Evolutionary conservation across 1,284 basidiomycete species (phyloP).

Genomic region (Microbotryum silenes-acaulis): DNA sequence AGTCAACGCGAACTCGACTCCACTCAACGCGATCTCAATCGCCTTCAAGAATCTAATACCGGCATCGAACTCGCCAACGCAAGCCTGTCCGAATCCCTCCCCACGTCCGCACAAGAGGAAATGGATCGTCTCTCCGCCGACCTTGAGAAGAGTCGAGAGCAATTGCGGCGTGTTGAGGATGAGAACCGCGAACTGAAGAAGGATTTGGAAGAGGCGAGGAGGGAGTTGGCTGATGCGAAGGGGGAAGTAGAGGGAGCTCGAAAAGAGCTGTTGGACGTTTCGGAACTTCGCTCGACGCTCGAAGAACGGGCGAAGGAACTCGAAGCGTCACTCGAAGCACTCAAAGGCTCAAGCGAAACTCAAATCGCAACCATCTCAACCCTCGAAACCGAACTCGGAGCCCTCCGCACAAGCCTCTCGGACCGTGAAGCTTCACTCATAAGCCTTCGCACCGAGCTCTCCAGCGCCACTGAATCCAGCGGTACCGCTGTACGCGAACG

Average conservation of each 20-base stretch:
- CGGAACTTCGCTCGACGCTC: not conserved
- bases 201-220: slow-evolving; percentile 16
- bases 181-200: slow-evolving; percentile 16
- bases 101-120: not conserved
- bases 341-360: not conserved
- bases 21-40: slow-evolving; percentile 11
- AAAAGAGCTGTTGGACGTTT: not conserved
- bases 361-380: not conserved
- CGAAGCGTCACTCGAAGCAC: not conserved
- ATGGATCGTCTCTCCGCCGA: slow-evolving; percentile 3
- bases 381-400: slow-evolving; percentile 7
- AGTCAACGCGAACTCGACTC: slow-evolving; percentile 15
- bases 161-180: slow-evolving; percentile 9
- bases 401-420: slow-evolving; percentile 5
- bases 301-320: not conserved
- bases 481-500: slow-evolving; percentile 12
- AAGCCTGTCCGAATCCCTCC: slow-evolving; percentile 3
- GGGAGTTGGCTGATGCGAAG: slow-evolving; percentile 19
- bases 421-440: slow-evolving; percentile 10
- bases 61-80: slow-evolving; percentile 5
- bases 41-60: slow-evolving; percentile 4
- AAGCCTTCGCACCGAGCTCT: slow-evolving; percentile 1
- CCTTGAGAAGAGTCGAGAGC: slow-evolving; percentile 11
- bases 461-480: slow-evolving; percentile 6
- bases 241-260: slow-evolving; percentile 1